These are phyloP conservation scores for Lathyrus tuberosus DNA, from an alignment of 306 rosid genomes.

Conservation along the genomic window DNA sequence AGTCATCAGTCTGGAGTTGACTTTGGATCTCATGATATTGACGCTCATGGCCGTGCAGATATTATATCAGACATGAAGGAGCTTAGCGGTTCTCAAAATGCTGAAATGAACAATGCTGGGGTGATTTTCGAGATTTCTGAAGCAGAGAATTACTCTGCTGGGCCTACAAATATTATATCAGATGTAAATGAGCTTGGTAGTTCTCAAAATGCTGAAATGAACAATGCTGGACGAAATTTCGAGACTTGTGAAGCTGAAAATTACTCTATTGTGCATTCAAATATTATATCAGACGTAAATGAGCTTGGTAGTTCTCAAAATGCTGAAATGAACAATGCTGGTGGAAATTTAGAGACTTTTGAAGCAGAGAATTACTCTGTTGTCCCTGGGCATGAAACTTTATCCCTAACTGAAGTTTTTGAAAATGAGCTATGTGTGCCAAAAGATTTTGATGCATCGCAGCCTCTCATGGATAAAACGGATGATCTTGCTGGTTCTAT, in stretches of 20 bases:
- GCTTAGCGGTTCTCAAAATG: constrained; percentile 44
- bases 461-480: constrained; percentile 46
- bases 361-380: constrained; percentile 46
- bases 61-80: constrained; percentile 38
- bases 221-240: background rate
- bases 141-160: background rate
- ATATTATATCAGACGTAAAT: background rate
- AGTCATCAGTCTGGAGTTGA: constrained; percentile 48
- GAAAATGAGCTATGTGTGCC: constrained; percentile 42
- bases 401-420: constrained; percentile 44
- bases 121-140: too few species aligned
- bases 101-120: constrained; percentile 44
- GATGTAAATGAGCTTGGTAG: background rate
- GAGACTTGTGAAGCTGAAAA: too few species aligned
- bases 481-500: constrained; percentile 52
- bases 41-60: constrained; percentile 36
- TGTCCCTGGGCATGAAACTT: constrained; percentile 47
- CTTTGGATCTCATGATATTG: constrained; percentile 50
- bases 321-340: constrained; percentile 48
- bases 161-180: constrained; percentile 23
- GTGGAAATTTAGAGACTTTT: constrained; percentile 45
- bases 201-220: constrained; percentile 56
- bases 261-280: constrained; percentile 16
- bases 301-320: constrained; percentile 41
- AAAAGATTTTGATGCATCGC: constrained; percentile 39